These are phyloP conservation scores for Polychaeton citri DNA, from an alignment of 2,329 filamentous ascomycete species.

Conservation along the genomic window DNA sequence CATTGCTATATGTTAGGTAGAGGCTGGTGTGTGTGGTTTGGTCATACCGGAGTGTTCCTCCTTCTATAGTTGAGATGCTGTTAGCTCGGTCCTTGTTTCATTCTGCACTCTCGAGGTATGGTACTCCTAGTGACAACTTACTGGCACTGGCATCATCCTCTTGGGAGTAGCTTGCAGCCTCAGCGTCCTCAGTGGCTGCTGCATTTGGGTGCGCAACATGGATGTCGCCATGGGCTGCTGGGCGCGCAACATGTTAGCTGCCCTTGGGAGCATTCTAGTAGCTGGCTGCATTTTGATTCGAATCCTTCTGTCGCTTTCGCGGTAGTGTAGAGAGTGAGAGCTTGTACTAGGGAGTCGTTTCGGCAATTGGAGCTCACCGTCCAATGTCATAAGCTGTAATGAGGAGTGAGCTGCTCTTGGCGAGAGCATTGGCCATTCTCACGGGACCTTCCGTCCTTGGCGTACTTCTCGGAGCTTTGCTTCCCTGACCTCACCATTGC, in stretches of 20 bases:
- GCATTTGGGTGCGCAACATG: conserved; percentile 11
- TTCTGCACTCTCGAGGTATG: neutral
- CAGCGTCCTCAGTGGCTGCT: conserved; percentile 20
- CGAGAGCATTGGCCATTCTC: too few species aligned
- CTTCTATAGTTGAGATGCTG: conserved; percentile 33
- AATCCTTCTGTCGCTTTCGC: conserved; percentile 16
- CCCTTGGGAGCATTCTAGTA: conserved; percentile 24
- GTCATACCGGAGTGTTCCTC: conserved; percentile 50
- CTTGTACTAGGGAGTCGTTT: too few species aligned
- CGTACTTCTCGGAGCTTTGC: conserved; percentile 2
- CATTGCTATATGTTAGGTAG: too few species aligned
- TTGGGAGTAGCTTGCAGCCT: conserved; percentile 13
- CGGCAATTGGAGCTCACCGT: too few species aligned
- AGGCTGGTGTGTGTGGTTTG: neutral
- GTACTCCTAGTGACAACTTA: conserved; percentile 8
- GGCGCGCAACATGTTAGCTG: conserved; percentile 24
- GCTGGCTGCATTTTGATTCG: conserved; percentile 18
- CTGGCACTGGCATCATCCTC: conserved; percentile 20
- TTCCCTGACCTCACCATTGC: conserved; percentile 1
- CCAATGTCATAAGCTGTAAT: too few species aligned
- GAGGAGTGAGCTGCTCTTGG: too few species aligned
- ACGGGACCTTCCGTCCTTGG: too few species aligned
- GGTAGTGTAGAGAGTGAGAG: conserved; percentile 4
- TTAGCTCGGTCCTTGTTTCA: neutral
- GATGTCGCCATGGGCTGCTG: conserved; percentile 21